Evolutionary conservation across 306 rosid species (phyloP).

Genomic region (Begonia masoniana): DNA sequence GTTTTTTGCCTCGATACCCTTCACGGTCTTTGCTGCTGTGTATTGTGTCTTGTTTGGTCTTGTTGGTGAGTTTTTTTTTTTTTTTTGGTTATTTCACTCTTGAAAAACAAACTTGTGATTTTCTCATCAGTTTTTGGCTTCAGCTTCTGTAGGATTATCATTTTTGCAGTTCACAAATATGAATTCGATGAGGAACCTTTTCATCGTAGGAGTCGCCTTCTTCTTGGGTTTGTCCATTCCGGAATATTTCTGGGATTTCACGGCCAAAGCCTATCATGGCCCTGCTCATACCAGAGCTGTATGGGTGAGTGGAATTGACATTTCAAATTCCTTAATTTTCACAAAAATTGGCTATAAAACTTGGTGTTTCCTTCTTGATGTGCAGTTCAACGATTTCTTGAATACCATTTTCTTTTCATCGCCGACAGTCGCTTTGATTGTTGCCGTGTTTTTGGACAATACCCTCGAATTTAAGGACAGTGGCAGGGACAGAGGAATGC

Average conservation of each 20-base stretch:
- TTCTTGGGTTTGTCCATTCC: constrained; percentile 90
- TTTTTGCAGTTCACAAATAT: constrained; percentile 98
- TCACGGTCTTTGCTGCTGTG: constrained; percentile 79
- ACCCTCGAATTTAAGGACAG: constrained; percentile 85
- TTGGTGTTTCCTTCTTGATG: not conserved
- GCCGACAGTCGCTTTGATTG: constrained; percentile 66
- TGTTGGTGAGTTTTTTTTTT: constrained; percentile 49
- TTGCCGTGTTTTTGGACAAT: constrained; percentile 88
- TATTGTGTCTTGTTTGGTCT: constrained; percentile 94
- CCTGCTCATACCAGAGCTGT: constrained; percentile 87
- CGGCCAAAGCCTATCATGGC: constrained; percentile 75
- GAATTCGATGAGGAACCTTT: constrained; percentile 96
- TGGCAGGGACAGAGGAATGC: constrained; percentile 93
- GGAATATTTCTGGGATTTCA: constrained; percentile 77
- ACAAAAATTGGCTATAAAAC: not conserved
- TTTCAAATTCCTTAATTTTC: too few species aligned
- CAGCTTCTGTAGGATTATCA: constrained; percentile 98
- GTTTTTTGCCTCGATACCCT: constrained; percentile 90
- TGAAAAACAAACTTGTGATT: not conserved
- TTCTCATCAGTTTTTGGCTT: constrained; percentile 6
- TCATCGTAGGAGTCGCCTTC: constrained; percentile 71
- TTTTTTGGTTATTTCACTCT: constrained; percentile 6
- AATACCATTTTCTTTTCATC: constrained; percentile 92
- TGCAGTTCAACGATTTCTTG: constrained; percentile 91
- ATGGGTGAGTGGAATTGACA: constrained; percentile 57